These are phyloP conservation scores for Dothideomycetidae sp. DNA, from an alignment of 2,329 filamentous ascomycete genomes.

Conservation along the genomic window DNA sequence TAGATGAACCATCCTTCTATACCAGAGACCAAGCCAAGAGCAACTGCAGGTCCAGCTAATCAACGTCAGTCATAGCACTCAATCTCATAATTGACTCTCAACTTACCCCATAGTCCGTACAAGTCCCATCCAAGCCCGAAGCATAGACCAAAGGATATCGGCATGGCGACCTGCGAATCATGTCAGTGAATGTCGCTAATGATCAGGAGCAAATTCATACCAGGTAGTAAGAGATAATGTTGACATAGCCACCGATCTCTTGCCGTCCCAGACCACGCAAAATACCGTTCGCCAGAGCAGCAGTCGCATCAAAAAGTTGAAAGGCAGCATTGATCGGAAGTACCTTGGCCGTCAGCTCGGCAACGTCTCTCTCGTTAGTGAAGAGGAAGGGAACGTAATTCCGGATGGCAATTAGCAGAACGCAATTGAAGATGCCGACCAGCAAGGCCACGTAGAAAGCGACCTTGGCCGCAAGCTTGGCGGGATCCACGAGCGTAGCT, in stretches of 20 bases:
- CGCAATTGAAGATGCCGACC: slow-evolving; percentile 66
- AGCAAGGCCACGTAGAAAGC: slow-evolving; percentile 50
- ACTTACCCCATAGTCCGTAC: slow-evolving; percentile 68
- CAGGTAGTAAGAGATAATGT: slow-evolving; percentile 70
- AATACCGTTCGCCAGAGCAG: slow-evolving; percentile 66
- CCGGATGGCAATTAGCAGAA: slow-evolving; percentile 49
- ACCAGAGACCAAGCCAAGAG: slow-evolving; percentile 44
- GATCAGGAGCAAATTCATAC: slow-evolving; percentile 22
- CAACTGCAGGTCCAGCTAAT: slow-evolving; percentile 45
- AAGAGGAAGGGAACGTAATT: slow-evolving; percentile 63
- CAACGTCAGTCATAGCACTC: background rate
- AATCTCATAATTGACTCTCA: background rate
- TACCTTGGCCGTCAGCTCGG: slow-evolving; percentile 49
- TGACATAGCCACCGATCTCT: slow-evolving; percentile 77
- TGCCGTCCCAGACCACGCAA: slow-evolving; percentile 76
- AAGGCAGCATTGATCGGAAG: slow-evolving; percentile 74
- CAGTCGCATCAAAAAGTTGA: slow-evolving; percentile 74
- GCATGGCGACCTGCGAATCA: slow-evolving; percentile 48
- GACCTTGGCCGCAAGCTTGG: slow-evolving; percentile 63
- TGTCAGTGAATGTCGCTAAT: background rate
- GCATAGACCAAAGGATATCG: slow-evolving; percentile 61
- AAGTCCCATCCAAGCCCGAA: slow-evolving; percentile 67
- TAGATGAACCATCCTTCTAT: slow-evolving; percentile 45
- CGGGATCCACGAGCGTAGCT: slow-evolving; percentile 64
- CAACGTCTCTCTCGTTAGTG: slow-evolving; percentile 51